A percentile compares a stretch with the other conserved stretches of the same genome.
phyloP scores from a whole-genome alignment of 2,329 filamentous ascomycete genomes.

The Tolypocladium ophioglossoides region DNA sequence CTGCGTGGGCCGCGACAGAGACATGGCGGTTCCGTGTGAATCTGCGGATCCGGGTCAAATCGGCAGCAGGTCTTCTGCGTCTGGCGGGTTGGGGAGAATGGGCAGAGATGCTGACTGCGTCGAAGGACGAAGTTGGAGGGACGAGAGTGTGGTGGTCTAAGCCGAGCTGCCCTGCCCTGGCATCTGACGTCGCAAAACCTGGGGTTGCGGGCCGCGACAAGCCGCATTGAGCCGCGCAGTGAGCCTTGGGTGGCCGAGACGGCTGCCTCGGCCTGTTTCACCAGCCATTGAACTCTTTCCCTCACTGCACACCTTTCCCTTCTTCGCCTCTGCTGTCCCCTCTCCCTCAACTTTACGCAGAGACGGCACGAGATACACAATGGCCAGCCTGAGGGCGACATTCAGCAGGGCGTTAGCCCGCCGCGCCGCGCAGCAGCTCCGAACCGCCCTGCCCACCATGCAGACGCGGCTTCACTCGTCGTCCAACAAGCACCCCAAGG shows the following conservation, averaged over 20 bases:
- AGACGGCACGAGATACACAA: slow-evolving; percentile 9
- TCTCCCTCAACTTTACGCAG: neutral
- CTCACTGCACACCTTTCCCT: neutral
- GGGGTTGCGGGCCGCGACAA: slow-evolving; percentile 25
- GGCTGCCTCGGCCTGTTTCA: neutral
- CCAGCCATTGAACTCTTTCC: neutral
- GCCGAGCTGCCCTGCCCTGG: slow-evolving; percentile 3
- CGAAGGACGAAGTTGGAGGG: neutral
- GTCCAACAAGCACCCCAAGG: slow-evolving; percentile 41
- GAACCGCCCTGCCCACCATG: slow-evolving; percentile 13
- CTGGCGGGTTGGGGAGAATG: slow-evolving; percentile 5
- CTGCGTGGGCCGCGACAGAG: slow-evolving; percentile 33
- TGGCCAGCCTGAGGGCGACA: slow-evolving; percentile 28
- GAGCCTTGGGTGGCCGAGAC: slow-evolving; percentile 4
- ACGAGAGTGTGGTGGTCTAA: neutral
- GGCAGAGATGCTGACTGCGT: neutral
- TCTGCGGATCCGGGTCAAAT: neutral
- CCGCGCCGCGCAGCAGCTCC: slow-evolving; percentile 21
- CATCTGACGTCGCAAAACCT: slow-evolving; percentile 7
- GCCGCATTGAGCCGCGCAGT: slow-evolving; percentile 29
- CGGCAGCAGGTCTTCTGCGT: slow-evolving; percentile 22
- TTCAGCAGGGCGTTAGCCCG: slow-evolving; percentile 24
- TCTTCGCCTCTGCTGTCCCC: neutral
- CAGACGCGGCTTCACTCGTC: slow-evolving; percentile 39
- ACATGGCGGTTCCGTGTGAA: slow-evolving; percentile 26